A percentile compares a stretch with the other conserved stretches of the same genome.
Conservation (phyloP, 2,329 filamentous ascomycete species). For the Paraphaeosphaeria sporulosa region DNA sequence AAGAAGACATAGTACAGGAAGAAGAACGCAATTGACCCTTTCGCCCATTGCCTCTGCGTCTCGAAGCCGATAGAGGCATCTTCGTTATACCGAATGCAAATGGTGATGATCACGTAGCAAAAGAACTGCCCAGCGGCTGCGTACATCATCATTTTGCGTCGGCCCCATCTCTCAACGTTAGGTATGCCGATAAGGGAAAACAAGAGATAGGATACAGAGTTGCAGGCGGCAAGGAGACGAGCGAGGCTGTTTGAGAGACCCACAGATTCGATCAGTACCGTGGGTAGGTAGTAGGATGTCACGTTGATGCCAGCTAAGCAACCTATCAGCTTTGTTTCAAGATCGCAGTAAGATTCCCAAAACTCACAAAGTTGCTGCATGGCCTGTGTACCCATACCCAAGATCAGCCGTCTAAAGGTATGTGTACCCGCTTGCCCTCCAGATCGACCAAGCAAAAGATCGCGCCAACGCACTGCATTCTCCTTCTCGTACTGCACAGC, state of each 20-base stretch:
- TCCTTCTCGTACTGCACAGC: slow-evolving; percentile 59
- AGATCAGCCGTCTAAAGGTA: slow-evolving; percentile 59
- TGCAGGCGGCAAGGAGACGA: slow-evolving; percentile 64
- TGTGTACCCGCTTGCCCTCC: slow-evolving; percentile 54
- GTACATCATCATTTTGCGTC: slow-evolving; percentile 67
- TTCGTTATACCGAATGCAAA: slow-evolving; percentile 56
- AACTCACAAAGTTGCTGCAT: slow-evolving; percentile 59
- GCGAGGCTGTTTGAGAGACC: slow-evolving; percentile 61
- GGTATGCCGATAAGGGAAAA: slow-evolving; percentile 57
- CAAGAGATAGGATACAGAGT: slow-evolving; percentile 58
- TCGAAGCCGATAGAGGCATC: slow-evolving; percentile 21
- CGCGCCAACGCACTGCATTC: slow-evolving; percentile 59
- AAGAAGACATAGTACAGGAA: slow-evolving; percentile 65
- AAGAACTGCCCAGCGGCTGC: slow-evolving; percentile 61
- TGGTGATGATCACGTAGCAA: slow-evolving; percentile 61
- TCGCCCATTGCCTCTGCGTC: slow-evolving; percentile 37
- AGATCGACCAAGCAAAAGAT: slow-evolving; percentile 59
- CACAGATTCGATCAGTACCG: slow-evolving; percentile 66
- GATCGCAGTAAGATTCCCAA: slow-evolving; percentile 23
- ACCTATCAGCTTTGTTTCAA: slow-evolving; percentile 19
- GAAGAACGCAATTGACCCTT: slow-evolving; percentile 58
- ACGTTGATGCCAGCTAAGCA: slow-evolving; percentile 45
- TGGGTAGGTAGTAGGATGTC: slow-evolving; percentile 62
- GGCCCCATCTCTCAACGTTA: slow-evolving; percentile 61
- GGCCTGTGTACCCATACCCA: slow-evolving; percentile 63